Percentiles rank a stretch among this genome's conserved stretches.
Evolutionary conservation across 1,284 basidiomycete genomes (phyloP).

Genomic region (Meripilus lineatus): DNA sequence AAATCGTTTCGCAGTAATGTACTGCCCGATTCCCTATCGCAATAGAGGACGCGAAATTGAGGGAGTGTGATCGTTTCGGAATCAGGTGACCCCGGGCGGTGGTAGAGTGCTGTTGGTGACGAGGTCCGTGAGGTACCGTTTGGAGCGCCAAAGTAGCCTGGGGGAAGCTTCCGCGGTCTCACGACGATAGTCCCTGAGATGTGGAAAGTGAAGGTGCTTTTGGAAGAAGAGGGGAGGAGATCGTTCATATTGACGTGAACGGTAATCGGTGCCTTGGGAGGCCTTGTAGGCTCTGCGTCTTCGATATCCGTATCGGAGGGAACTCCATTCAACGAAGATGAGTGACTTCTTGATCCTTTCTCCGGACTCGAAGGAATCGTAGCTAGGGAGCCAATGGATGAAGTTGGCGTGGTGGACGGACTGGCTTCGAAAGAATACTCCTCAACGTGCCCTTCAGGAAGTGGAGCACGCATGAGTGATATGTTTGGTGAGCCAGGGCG

Average conservation of each 20-base stretch:
- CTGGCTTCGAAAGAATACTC: slow-evolving; percentile 68
- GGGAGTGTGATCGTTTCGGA: slow-evolving; percentile 53
- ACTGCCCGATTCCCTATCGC: slow-evolving; percentile 49
- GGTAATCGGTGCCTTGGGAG: slow-evolving; percentile 56
- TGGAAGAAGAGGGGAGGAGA: slow-evolving; percentile 55
- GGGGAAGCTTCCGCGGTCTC: slow-evolving; percentile 32
- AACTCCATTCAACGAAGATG: slow-evolving; percentile 23
- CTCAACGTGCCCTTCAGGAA: slow-evolving; percentile 60
- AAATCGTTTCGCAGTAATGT: slow-evolving; percentile 55
- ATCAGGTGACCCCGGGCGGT: slow-evolving; percentile 24
- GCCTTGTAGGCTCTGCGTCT: slow-evolving; percentile 9
- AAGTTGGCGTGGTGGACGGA: slow-evolving; percentile 47
- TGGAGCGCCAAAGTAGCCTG: not conserved
- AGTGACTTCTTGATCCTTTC: slow-evolving; percentile 19
- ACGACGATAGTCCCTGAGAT: slow-evolving; percentile 63
- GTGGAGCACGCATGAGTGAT: slow-evolving; percentile 66
- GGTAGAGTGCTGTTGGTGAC: slow-evolving; percentile 18
- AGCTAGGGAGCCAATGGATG: slow-evolving; percentile 53
- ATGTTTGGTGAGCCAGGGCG: slow-evolving; percentile 34
- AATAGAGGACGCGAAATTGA: slow-evolving; percentile 60
- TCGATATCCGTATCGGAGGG: slow-evolving; percentile 9
- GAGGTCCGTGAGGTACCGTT: slow-evolving; percentile 11
- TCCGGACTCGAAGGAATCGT: slow-evolving; percentile 33
- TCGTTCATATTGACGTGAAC: slow-evolving; percentile 78
- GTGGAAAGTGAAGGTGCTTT: slow-evolving; percentile 58